Base-by-base conservation (phyloP, 2,329 filamentous ascomycete species). In the Ceratocystis harringtonii region DNA sequence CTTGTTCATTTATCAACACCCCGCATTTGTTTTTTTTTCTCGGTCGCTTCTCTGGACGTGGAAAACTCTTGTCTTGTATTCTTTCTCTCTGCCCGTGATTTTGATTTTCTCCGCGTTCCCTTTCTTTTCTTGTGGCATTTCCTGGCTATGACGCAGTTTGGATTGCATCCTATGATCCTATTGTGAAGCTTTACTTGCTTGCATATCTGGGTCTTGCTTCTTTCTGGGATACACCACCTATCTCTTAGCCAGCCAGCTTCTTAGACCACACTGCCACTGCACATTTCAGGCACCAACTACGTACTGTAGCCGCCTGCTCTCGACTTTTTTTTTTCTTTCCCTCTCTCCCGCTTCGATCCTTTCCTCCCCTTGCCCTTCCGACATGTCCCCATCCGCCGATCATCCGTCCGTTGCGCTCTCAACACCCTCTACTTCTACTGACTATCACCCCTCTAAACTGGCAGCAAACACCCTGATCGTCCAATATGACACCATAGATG, bases 401-500 rank as follows among this genome's bases (percentile, higher is more conserved):
- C 41, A 12, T 17, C 36, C 22, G 60, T 17, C 60, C 36, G 19
- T 17, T 36, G 43, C 36, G 28, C 12, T 36, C 19, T 62, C 60
- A 25, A n/a, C 52, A 22, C 52, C 15, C 52, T 30, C 15, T 57
- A 25, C 64, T 66, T 30, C 15, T 57, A 25, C 64, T 66, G 52
- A 66, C 64, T 41, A 57, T 8, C 60, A 44, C 60, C 50, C n/a
- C 45, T 62, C 64, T n/a, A 50, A 52, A 61, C 60, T 66, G 30
- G 32, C 64, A 66, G 64, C 64, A 44, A 61, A 62, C 50, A 66
- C 64, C 41, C 25, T 62, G 17, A 66, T 66, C 19, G 64, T 66
- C 28, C 64, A 66, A 32, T 66, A 66, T 62, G 64, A 66, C 48
- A 57, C 44, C 32, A 48, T 66, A 36, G 64, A 66, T 15, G 64